phyloP scores from a whole-genome alignment of 768 basidiomycete genomes.

The Candolleomyces eurysporus region DNA sequence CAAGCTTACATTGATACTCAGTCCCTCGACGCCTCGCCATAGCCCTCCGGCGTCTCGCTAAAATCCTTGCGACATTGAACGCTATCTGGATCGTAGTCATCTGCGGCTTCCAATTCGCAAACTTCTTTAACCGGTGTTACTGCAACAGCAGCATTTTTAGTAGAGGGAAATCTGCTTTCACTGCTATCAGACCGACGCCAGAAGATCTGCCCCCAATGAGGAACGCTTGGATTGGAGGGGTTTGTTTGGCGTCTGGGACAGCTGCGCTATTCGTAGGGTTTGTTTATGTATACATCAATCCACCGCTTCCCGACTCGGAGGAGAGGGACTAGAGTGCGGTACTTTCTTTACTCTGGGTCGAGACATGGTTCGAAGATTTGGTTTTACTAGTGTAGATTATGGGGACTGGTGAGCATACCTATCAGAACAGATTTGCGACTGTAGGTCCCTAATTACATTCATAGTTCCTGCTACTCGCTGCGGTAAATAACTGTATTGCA shows the following conservation, averaged over 20 bases:
- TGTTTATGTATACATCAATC: no score
- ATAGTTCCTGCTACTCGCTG: no score
- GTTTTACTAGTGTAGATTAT: no score
- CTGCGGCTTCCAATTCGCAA: conserved; percentile 31
- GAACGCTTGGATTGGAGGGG: conserved; percentile 36
- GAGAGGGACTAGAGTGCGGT: no score
- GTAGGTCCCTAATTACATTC: no score
- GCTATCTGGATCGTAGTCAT: conserved; percentile 27
- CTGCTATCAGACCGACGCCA: conserved; percentile 20
- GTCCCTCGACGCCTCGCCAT: conserved; percentile 20
- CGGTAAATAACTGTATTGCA: no score
- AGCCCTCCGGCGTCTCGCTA: conserved; percentile 27
- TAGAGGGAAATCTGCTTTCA: conserved; percentile 22
- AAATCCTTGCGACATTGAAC: conserved; percentile 27
- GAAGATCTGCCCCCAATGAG: conserved; percentile 24
- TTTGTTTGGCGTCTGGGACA: conserved; percentile 6
- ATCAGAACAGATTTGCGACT: no score
- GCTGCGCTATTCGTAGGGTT: neutral
- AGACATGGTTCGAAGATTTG: no score
- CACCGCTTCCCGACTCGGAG: no score
- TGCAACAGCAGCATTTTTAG: conserved; percentile 34
- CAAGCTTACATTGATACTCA: neutral
- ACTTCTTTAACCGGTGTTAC: conserved; percentile 32
- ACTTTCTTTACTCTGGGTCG: no score
- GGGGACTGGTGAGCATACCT: no score